Evolutionary conservation across 495 filamentous ascomycete genomes (phyloP).

Genomic region (Xylaria venustula): DNA sequence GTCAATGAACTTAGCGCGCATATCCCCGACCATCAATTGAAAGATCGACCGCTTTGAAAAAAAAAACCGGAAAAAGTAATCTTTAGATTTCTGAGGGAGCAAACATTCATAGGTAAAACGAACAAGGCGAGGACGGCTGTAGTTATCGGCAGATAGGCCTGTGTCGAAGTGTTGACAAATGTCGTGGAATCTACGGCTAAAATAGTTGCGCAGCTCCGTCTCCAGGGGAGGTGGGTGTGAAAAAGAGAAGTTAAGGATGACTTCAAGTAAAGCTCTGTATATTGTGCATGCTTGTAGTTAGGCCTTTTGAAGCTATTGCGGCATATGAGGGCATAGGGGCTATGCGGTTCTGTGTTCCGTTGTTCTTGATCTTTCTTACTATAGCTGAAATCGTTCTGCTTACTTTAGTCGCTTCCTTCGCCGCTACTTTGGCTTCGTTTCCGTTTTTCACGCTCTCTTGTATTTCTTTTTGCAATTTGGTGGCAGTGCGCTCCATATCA

Average conservation of each 20-base stretch:
- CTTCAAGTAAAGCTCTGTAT: constrained; percentile 19
- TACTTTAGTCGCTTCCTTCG: too few species aligned
- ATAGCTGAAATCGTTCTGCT: too few species aligned
- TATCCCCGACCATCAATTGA: constrained; percentile 13
- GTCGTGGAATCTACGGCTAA: constrained; percentile 15
- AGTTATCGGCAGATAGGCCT: constrained; percentile 3
- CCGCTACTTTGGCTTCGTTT: too few species aligned
- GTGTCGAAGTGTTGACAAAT: constrained; percentile 19
- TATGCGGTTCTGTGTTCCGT: too few species aligned
- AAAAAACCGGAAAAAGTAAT: constrained; percentile 21
- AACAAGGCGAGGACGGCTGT: constrained; percentile 20
- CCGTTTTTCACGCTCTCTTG: too few species aligned
- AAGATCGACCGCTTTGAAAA: constrained; percentile 19
- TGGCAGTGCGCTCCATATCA: too few species aligned
- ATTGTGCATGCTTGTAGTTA: too few species aligned
- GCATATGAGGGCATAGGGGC: too few species aligned
- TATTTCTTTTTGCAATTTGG: too few species aligned
- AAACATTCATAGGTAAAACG: constrained; percentile 23
- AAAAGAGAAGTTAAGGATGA: constrained; percentile 13
- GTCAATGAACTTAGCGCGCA: constrained; percentile 5
- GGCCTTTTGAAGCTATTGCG: too few species aligned
- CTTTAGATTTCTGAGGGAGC: constrained; percentile 19
- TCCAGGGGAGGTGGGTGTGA: constrained; percentile 11
- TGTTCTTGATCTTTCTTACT: too few species aligned
- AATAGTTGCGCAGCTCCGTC: constrained; percentile 15